phyloP scores from a whole-genome alignment of 345 rosid species.

The Adansonia digitata region DNA sequence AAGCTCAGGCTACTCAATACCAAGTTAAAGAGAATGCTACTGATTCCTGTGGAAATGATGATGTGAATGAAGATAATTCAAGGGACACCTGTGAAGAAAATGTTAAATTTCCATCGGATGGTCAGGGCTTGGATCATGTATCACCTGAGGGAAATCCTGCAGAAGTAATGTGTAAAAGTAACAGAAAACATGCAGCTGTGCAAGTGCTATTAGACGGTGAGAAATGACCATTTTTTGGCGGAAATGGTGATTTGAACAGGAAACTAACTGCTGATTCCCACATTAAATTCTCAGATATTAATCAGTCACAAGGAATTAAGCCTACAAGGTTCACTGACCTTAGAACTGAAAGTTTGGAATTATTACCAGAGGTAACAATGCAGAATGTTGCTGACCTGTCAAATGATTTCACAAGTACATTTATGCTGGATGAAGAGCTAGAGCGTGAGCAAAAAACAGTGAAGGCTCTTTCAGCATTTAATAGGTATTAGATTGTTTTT shows the following conservation, averaged over 20 bases:
- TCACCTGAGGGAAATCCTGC: constrained; percentile 15
- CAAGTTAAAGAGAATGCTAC: constrained; percentile 30
- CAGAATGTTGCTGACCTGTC: constrained; percentile 48
- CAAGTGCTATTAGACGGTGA: constrained; percentile 14
- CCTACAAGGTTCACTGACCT: constrained; percentile 25
- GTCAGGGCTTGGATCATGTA: constrained; percentile 12
- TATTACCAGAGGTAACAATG: constrained; percentile 18
- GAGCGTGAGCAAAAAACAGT: constrained; percentile 71
- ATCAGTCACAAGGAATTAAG: constrained; percentile 29
- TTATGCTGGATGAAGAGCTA: constrained; percentile 92
- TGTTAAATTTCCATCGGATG: constrained; percentile 6
- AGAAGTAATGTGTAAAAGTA: constrained; percentile 6
- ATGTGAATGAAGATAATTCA: constrained; percentile 25
- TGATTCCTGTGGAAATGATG: constrained; percentile 20
- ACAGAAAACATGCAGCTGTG: constrained; percentile 12
- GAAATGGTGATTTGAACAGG: constrained; percentile 13
- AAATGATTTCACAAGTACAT: constrained; percentile 67
- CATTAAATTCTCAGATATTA: constrained; percentile 17
- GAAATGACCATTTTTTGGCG: constrained; percentile 15
- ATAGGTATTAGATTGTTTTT: constrained; percentile 45
- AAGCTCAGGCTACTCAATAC: constrained; percentile 34
- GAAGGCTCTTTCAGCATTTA: constrained; percentile 33
- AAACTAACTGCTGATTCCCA: constrained; percentile 25
- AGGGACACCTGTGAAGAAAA: constrained; percentile 21
- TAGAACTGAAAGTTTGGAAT: constrained; percentile 25